Evolutionary conservation across 768 basidiomycete species (phyloP).

Genomic region (Panaeolus cyanescens): DNA sequence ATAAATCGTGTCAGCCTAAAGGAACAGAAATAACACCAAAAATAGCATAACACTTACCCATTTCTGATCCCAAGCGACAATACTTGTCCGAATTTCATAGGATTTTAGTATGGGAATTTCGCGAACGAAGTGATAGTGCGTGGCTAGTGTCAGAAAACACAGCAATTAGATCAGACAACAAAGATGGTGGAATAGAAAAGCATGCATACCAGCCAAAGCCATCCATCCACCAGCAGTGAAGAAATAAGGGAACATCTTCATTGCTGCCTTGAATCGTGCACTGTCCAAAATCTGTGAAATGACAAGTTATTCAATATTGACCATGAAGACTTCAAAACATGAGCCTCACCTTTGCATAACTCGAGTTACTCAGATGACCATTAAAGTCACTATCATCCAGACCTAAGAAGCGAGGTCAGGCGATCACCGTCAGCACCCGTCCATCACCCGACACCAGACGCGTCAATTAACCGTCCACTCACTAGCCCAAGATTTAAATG

Average conservation of each 20-base stretch:
- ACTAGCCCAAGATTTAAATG: conserved; percentile 59
- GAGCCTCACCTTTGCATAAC: conserved; percentile 67
- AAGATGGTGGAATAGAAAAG: conserved; percentile 27
- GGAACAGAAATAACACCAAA: neutral
- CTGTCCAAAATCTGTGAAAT: conserved; percentile 40
- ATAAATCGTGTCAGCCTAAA: neutral
- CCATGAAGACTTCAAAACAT: neutral
- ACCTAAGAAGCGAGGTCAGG: conserved; percentile 34
- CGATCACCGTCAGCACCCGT: neutral
- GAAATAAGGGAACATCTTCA: conserved; percentile 57
- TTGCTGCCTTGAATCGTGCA: conserved; percentile 48
- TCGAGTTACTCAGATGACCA: conserved; percentile 78
- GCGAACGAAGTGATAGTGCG: conserved; percentile 67
- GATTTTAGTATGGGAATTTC: conserved; percentile 66
- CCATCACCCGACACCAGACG: neutral
- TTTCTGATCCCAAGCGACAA: conserved; percentile 76
- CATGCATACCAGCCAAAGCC: conserved; percentile 51
- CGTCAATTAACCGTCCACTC: conserved; percentile 25
- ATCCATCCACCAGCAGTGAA: conserved; percentile 63
- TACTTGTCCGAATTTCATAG: conserved; percentile 60
- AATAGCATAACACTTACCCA: conserved; percentile 52
- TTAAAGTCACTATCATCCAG: conserved; percentile 77
- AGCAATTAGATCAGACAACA: neutral
- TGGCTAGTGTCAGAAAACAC: conserved; percentile 37
- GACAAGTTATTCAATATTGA: neutral